phyloP scores from a whole-genome alignment of 495 filamentous ascomycete genomes.

The Rhypophila decipiens region DNA sequence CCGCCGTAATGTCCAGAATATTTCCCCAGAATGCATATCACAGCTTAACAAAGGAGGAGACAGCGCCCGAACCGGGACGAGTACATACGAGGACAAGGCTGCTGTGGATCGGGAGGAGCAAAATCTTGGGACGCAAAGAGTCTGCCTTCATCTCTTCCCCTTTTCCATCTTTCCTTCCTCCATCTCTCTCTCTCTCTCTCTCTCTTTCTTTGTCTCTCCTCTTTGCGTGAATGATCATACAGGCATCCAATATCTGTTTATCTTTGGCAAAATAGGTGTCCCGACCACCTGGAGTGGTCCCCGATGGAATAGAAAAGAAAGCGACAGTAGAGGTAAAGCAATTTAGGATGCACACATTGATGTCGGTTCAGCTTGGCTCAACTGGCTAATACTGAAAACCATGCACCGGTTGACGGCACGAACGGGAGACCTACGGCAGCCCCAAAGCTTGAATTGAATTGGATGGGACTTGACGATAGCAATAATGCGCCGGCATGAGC shows the following conservation, averaged over 20 bases:
- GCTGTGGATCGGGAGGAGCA: background rate
- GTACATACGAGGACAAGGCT: background rate
- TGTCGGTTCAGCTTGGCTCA: background rate
- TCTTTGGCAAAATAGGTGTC: constrained; percentile 10
- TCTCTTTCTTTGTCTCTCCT: background rate
- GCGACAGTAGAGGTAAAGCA: background rate
- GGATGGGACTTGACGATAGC: background rate
- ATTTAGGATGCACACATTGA: background rate
- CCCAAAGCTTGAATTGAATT: constrained; percentile 5
- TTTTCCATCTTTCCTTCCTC: too few species aligned
- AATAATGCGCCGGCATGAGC: constrained; percentile 2
- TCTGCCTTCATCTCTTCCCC: too few species aligned
- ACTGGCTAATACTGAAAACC: background rate
- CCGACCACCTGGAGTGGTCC: too few species aligned
- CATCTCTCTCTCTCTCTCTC: too few species aligned
- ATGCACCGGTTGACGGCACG: background rate
- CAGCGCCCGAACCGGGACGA: too few species aligned
- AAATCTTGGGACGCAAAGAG: background rate
- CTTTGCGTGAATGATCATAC: background rate
- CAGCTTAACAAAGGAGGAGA: too few species aligned
- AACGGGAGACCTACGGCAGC: background rate
- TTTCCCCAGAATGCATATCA: too few species aligned
- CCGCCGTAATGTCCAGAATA: too few species aligned
- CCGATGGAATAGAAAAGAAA: too few species aligned
- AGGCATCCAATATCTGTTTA: constrained; percentile 7